Conservation (phyloP, 768 basidiomycete genomes). For the Boletus vinaceobasis region DNA sequence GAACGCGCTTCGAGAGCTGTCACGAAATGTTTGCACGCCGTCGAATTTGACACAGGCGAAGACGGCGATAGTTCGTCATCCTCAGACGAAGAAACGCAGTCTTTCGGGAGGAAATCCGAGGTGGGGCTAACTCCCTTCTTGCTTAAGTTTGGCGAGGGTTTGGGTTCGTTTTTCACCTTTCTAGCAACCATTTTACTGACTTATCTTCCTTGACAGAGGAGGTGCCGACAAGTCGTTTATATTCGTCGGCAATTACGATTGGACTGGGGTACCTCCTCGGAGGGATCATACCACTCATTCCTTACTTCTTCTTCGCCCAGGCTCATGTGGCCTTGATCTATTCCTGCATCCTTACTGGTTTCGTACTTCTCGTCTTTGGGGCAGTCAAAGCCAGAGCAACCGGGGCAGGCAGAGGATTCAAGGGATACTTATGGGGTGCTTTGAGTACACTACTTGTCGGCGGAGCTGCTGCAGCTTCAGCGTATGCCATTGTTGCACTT, state of each 20-base stretch:
- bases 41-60: conserved; percentile 46
- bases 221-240: conserved; percentile 78
- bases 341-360: conserved; percentile 76
- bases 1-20: conserved; percentile 76
- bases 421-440: conserved; percentile 84
- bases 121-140: conserved; percentile 91
- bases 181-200: not conserved
- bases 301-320: conserved; percentile 82
- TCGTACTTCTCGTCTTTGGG: conserved; percentile 87
- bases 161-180: conserved; percentile 50
- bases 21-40: conserved; percentile 67
- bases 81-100: conserved; percentile 53
- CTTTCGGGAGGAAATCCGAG: conserved; percentile 65
- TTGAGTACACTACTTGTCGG: conserved; percentile 86
- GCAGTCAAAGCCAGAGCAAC: conserved; percentile 86
- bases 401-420: conserved; percentile 62
- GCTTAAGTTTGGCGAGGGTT: conserved; percentile 92
- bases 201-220: conserved; percentile 57
- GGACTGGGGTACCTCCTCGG: conserved; percentile 93
- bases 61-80: conserved; percentile 13
- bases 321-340: conserved; percentile 70
- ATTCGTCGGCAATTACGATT: conserved; percentile 91
- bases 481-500: conserved; percentile 54
- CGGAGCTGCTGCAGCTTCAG: conserved; percentile 80
- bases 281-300: conserved; percentile 87